These are phyloP conservation scores for Penicillium daleae DNA, from an alignment of 495 filamentous ascomycete genomes.

Conservation along the genomic window DNA sequence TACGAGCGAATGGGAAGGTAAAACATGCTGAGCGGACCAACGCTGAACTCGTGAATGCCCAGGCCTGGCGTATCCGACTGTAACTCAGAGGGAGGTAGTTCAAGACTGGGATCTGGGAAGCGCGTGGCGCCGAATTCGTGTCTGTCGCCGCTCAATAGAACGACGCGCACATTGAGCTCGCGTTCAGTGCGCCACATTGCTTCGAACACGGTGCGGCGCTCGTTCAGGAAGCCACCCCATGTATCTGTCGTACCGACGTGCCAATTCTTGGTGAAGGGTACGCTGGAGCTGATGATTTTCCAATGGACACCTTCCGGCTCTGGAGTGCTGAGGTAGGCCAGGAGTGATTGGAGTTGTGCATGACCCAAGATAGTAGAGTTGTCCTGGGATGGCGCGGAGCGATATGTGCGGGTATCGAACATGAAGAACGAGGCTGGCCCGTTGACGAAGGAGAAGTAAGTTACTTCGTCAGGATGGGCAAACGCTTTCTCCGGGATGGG, in stretches of 20 bases:
- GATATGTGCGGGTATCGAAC: slow-evolving; percentile 88
- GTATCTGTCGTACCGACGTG: slow-evolving; percentile 79
- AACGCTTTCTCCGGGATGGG: slow-evolving; percentile 54
- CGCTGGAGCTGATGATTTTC: slow-evolving; percentile 87
- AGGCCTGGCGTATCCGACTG: slow-evolving; percentile 39
- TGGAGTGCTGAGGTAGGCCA: slow-evolving; percentile 71
- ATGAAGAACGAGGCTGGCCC: slow-evolving; percentile 94
- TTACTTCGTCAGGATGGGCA: slow-evolving; percentile 56
- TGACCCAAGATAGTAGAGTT: slow-evolving; percentile 86
- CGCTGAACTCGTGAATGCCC: slow-evolving; percentile 84
- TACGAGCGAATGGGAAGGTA: slow-evolving; percentile 88
- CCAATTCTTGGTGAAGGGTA: slow-evolving; percentile 99
- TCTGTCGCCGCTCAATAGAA: slow-evolving; percentile 85
- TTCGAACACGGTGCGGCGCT: slow-evolving; percentile 78
- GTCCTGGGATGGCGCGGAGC: slow-evolving; percentile 61
- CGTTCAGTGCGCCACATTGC: slow-evolving; percentile 84
- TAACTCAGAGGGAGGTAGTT: slow-evolving; percentile 25
- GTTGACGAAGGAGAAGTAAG: slow-evolving; percentile 85
- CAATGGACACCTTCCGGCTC: slow-evolving; percentile 79
- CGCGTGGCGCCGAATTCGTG: slow-evolving; percentile 95
- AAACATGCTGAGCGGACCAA: slow-evolving; percentile 89
- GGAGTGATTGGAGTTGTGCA: slow-evolving; percentile 76
- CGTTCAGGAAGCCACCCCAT: slow-evolving; percentile 86
- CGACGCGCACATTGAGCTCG: slow-evolving; percentile 71
- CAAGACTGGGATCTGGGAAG: slow-evolving; percentile 70